Evolutionary conservation across 768 basidiomycete genomes (phyloP), one percentile per base, ranked within the genome.

Genomic region (Cystobasidium onofrii): DNA sequence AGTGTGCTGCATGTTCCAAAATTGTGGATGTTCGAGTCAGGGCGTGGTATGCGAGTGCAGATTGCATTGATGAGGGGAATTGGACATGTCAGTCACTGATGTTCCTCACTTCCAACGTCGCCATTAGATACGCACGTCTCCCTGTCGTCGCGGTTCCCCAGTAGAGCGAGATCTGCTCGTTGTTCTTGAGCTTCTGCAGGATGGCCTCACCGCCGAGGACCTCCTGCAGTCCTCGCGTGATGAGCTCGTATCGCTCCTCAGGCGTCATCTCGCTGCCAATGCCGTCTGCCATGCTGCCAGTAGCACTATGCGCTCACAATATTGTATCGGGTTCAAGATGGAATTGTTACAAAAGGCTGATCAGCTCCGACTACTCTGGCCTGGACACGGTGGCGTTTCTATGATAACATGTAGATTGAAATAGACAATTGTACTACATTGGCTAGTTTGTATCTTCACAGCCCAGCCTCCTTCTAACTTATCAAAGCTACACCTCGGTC

Each of bases 121-220:
- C n/a, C n/a, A n/a, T n/a, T n/a, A n/a, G 1, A 29, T 29, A 82
- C 91, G 82, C 81, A 97, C 93, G 95, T 83, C 92, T 83, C 77
- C 95, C 95, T 9, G 95, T 98, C 0, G 93, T 88, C 23, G 95
- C 92, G 23, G 91, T 89, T 63, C 95, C 95, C 91, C 91, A 98
- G 87, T 97, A 97, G 79, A 88, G 87, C 81, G 89, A 92, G 17
- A 88, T 87, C 17, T 87, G 81, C 79, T 87, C 84, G 20, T 88
- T 91, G 79, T 94, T 88, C 7, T 85, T 84, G 27, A 97, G 83
- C 73, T 93, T 88, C 39, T 86, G 83, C 81, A 91, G 90, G 81
- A 99, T 89, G 43, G 84, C 82, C 52, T 95, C 93, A 1, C 85
- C 91, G 27, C 92, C 90, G 1, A 98, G 87, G 3, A 90, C 88